Evolutionary conservation across 2,329 filamentous ascomycete species (phyloP).

Genomic region (Rutstroemia sp.): DNA sequence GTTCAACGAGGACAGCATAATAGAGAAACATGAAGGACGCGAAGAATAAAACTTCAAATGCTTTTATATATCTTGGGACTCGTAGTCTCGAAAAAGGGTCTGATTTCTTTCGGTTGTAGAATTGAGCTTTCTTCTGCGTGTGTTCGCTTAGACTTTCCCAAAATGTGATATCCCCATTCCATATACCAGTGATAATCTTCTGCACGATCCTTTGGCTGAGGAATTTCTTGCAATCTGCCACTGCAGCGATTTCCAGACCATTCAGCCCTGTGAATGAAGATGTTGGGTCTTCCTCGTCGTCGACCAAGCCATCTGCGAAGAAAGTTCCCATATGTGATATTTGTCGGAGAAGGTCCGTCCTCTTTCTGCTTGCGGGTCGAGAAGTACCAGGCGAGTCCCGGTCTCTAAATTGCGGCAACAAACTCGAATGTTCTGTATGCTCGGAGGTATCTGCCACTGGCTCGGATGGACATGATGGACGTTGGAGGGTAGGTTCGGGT

Average conservation of each 20-base stretch:
- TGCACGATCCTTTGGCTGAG: conserved; percentile 74
- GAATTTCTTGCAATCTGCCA: conserved; percentile 78
- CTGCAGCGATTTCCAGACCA: conserved; percentile 77
- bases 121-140: conserved; percentile 66
- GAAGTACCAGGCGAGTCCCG: conserved; percentile 8
- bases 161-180: conserved; percentile 80
- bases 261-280: conserved; percentile 72
- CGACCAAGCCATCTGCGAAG: conserved; percentile 34
- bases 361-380: conserved; percentile 18
- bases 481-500: conserved; percentile 31
- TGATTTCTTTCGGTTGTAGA: conserved; percentile 60
- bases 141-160: conserved; percentile 73
- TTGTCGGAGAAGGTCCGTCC: conserved; percentile 36
- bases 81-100: conserved; percentile 70
- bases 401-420: conserved; percentile 25
- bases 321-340: conserved; percentile 42
- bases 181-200: conserved; percentile 75
- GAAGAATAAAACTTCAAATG: conserved; percentile 79
- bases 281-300: conserved; percentile 54
- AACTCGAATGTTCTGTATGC: conserved; percentile 20
- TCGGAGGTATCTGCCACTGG: background rate
- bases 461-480: background rate
- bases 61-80: conserved; percentile 78
- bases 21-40: conserved; percentile 69
- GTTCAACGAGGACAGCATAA: conserved; percentile 75